These are phyloP conservation scores for Neospermospora avenae DNA, from an alignment of 2,329 filamentous ascomycete species.

Conservation along the genomic window DNA sequence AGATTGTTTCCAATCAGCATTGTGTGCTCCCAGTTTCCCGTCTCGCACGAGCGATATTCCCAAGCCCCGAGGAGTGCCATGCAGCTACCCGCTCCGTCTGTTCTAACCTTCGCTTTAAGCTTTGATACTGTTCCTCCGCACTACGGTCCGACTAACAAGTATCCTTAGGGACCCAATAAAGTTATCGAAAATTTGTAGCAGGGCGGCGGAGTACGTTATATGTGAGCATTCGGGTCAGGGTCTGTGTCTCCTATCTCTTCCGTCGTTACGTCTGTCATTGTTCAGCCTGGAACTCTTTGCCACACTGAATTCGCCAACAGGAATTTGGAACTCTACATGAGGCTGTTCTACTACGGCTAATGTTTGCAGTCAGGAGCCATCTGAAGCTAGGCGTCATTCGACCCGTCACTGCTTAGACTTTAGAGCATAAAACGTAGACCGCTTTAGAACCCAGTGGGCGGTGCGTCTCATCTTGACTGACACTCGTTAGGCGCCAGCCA, in stretches of 20 bases:
- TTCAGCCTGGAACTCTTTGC: not conserved
- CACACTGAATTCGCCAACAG: not conserved
- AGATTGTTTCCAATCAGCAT: not conserved
- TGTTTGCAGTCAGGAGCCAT: not conserved
- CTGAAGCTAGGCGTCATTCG: not conserved
- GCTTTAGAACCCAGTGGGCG: not conserved
- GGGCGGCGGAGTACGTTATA: too few species aligned
- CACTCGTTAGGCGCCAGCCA: not conserved
- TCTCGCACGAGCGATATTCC: not conserved
- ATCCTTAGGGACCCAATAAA: not conserved
- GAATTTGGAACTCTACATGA: not conserved
- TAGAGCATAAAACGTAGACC: not conserved
- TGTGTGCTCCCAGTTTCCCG: not conserved
- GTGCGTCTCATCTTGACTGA: not conserved
- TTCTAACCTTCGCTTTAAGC: not conserved
- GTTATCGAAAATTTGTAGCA: not conserved
- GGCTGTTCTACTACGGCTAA: not conserved
- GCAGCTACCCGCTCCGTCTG: conserved; percentile 2
- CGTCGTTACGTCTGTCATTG: not conserved
- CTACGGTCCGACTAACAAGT: not conserved
- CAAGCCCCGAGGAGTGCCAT: not conserved
- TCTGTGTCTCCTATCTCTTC: not conserved
- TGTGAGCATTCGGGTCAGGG: not conserved
- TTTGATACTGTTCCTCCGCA: not conserved
- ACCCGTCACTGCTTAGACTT: not conserved